A percentile compares a stretch with the other conserved stretches of the same genome.
Conservation (phyloP, 208 protist genomes). For the Jaenimonas drosophilae region DNA sequence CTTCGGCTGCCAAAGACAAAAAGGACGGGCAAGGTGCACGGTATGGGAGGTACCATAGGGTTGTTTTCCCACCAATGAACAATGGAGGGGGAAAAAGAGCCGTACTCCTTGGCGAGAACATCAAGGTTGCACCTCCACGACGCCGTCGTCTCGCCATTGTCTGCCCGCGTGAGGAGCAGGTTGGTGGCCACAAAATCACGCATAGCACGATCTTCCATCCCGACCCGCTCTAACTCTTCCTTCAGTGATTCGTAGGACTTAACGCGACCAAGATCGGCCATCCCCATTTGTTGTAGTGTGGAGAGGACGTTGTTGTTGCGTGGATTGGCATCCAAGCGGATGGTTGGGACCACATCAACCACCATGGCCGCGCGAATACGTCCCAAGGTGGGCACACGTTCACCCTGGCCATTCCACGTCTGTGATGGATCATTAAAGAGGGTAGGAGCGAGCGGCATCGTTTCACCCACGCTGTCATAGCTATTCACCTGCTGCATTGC, state of each 20-base stretch:
- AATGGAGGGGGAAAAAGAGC: slow-evolving; percentile 35
- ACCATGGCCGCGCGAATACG: slow-evolving; percentile 58
- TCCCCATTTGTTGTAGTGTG: slow-evolving; percentile 47
- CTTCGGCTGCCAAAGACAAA: slow-evolving; percentile 83
- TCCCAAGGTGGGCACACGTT: slow-evolving; percentile 8
- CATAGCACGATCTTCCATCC: slow-evolving; percentile 49
- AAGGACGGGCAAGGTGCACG: slow-evolving; percentile 55
- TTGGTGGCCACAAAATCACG: slow-evolving; percentile 76
- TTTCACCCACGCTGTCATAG: slow-evolving; percentile 27
- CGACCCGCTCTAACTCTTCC: slow-evolving; percentile 40
- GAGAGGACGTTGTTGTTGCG: slow-evolving; percentile 6
- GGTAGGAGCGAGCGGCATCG: slow-evolving; percentile 25
- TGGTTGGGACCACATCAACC: slow-evolving; percentile 67
- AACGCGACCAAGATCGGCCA: slow-evolving; percentile 30
- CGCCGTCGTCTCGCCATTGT: slow-evolving; percentile 11
- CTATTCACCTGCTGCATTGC: slow-evolving; percentile 58
- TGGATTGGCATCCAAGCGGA: slow-evolving; percentile 3
- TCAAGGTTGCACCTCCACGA: slow-evolving; percentile 46
- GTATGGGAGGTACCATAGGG: slow-evolving; percentile 10
- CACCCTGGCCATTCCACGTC: background rate
- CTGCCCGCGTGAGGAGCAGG: slow-evolving; percentile 18
- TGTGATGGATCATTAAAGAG: slow-evolving; percentile 22
- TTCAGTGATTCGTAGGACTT: slow-evolving; percentile 35
- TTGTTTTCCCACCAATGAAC: slow-evolving; percentile 24
- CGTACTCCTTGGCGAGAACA: slow-evolving; percentile 31